phyloP scores from a whole-genome alignment of 2,329 filamentous ascomycete species.

The Lasiodiplodia sp. region DNA sequence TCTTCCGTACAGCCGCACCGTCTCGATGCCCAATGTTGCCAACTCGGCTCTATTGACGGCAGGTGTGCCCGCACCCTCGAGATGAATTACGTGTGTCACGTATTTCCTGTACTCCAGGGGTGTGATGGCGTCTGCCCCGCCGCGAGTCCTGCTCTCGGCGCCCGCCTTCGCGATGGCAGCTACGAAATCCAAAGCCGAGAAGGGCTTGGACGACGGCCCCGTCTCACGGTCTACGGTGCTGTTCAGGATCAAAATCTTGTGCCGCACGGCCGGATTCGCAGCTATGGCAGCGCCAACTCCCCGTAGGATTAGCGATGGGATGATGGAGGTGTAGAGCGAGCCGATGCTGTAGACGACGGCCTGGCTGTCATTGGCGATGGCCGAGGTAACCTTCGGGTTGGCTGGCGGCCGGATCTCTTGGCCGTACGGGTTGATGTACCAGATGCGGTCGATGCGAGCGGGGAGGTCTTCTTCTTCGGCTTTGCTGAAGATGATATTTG shows the following conservation, averaged over 20 bases:
- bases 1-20: conserved; percentile 77
- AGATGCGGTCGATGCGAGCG: conserved; percentile 79
- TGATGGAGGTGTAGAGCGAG: conserved; percentile 88
- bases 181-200: conserved; percentile 82
- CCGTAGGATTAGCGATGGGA: conserved; percentile 80
- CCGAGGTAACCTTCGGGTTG: conserved; percentile 78
- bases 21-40: conserved; percentile 72
- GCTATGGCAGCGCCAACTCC: conserved; percentile 74
- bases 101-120: conserved; percentile 66
- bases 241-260: conserved; percentile 87
- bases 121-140: conserved; percentile 1
- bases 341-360: conserved; percentile 91
- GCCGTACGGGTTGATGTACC: conserved; percentile 99
- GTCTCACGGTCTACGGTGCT: conserved; percentile 87
- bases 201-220: conserved; percentile 69
- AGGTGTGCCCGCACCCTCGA: conserved; percentile 75
- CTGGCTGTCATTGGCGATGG: conserved; percentile 65
- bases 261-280: conserved; percentile 57
- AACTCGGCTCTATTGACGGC: conserved; percentile 72
- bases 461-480: conserved; percentile 75
- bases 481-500: conserved; percentile 85
- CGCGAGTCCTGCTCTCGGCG: conserved; percentile 42
- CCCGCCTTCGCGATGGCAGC: conserved; percentile 75
- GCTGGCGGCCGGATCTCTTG: conserved; percentile 88
- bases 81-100: conserved; percentile 83